A percentile compares a stretch with the other conserved stretches of the same genome.
Conservation (phyloP, 345 rosid species). For the Populus deltoides region DNA sequence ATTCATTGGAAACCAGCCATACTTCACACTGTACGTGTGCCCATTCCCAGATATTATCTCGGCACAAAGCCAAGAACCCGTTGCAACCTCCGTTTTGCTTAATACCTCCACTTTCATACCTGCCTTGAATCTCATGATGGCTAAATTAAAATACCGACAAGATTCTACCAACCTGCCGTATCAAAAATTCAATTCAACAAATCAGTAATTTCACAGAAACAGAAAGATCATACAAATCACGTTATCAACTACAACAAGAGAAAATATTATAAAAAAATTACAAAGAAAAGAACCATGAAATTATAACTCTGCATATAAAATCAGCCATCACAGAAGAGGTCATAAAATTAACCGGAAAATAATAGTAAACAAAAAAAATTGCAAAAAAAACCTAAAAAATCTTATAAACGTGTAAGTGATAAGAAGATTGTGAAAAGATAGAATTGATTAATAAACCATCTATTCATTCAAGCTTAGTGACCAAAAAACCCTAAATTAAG, state of each 20-base stretch:
- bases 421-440: no score
- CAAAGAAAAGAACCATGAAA: background rate
- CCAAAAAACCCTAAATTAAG: no score
- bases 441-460: no score
- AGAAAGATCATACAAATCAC: background rate
- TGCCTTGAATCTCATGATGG: slow-evolving; percentile 56
- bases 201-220: background rate
- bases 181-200: background rate
- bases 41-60: slow-evolving; percentile 63
- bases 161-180: slow-evolving; percentile 4
- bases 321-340: background rate
- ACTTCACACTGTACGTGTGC: slow-evolving; percentile 44
- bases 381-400: background rate
- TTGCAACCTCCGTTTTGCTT: slow-evolving; percentile 37
- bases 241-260: background rate
- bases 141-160: background rate
- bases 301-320: background rate
- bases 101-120: slow-evolving; percentile 63
- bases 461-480: no score
- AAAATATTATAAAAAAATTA: no score
- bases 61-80: slow-evolving; percentile 55
- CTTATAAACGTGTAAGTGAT: no score
- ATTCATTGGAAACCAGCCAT: slow-evolving; percentile 14
- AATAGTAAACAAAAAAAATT: background rate
- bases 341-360: background rate